Percentiles rank a stretch among this genome's conserved stretches.
Evolutionary conservation across 495 filamentous ascomycete genomes (phyloP).

Genomic region (Diplogelasinospora grovesii): DNA sequence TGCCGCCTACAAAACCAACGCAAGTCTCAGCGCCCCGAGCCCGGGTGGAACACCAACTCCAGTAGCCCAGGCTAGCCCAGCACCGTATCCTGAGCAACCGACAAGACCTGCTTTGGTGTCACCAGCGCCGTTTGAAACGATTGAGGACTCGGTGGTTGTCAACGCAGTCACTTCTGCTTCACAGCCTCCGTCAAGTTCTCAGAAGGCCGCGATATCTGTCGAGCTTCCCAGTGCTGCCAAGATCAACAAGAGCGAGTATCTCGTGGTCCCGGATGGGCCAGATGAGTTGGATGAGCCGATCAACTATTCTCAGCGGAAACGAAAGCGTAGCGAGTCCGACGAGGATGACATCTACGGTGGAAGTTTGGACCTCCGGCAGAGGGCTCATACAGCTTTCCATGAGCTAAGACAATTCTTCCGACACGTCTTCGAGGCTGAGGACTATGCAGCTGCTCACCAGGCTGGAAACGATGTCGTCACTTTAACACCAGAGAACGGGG

Average conservation of each 20-base stretch:
- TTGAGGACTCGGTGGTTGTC: background rate
- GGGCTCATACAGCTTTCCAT: conserved; percentile 63
- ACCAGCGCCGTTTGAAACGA: background rate
- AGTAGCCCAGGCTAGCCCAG: background rate
- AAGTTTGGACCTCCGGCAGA: conserved; percentile 67
- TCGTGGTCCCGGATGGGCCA: conserved; percentile 32
- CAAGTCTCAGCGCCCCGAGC: background rate
- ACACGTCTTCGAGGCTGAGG: conserved; percentile 73
- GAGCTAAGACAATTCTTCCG: conserved; percentile 61
- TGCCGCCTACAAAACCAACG: background rate
- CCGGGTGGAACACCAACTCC: background rate
- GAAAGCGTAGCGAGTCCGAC: conserved; percentile 32
- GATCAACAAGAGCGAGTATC: conserved; percentile 36
- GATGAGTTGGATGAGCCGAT: conserved; percentile 34
- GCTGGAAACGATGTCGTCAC: conserved; percentile 33
- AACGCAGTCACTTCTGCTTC: background rate
- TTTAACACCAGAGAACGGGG: conserved; percentile 45
- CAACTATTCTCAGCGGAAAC: conserved; percentile 33
- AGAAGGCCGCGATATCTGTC: conserved; percentile 24
- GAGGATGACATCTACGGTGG: conserved; percentile 40
- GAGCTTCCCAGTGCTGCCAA: conserved; percentile 27
- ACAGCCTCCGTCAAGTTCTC: conserved; percentile 12
- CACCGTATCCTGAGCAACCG: background rate
- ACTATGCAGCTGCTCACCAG: conserved; percentile 47
- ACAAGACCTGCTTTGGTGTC: background rate